Evolutionary conservation across 345 rosid genomes (phyloP), one percentile per base, ranked within the genome.

Genomic region (Citrus unshiu): DNA sequence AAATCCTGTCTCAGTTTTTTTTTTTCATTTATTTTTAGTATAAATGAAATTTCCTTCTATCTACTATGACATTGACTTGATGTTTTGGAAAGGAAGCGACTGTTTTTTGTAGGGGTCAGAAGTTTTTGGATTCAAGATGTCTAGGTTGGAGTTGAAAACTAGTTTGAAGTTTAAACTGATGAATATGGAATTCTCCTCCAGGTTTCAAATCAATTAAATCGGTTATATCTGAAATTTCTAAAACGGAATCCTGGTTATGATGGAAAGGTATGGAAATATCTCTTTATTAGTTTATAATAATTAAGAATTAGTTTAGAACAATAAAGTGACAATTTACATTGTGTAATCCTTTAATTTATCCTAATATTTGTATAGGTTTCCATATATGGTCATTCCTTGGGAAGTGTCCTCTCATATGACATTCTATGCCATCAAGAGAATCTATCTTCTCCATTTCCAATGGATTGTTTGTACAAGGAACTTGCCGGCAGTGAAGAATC

Each of bases 331-430:
- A 29, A 21, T 68, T 56, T 81, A 62, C 32, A 30, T 70, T 30
- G 13, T 30, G 32, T 29, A 43, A 9, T 43, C 51, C 54, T 70
- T 37, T 40, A 61, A 34, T 70, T 21, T 71, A 56, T 57, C 40
- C 22, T 10, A 43, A 67, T n/a, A 56, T 76, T 72, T 58, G 56
- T 62, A 65, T 81, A 96, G 99, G 91, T 96, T 81, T 96, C 99
- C 75, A 75, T 96, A 70, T 94, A 94, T 86, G 98, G 97, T 68
- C 99, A 96, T 85, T 96, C 99, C 79, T 85, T 94, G 91, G 98
- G 99, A 85, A 94, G 98, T 80, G 98, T 96, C 81, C 93, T 94
- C 77, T 96, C 98, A 5, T 96, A 94, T 81, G 99, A 94, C 86
- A 96, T 96, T 80, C 94, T 96, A 74, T 96, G 98, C 85, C 98